A percentile compares a stretch with the other conserved stretches of the same genome.
phyloP scores from a whole-genome alignment of 2,329 filamentous ascomycete genomes.

The Stemphylium lycopersici region DNA sequence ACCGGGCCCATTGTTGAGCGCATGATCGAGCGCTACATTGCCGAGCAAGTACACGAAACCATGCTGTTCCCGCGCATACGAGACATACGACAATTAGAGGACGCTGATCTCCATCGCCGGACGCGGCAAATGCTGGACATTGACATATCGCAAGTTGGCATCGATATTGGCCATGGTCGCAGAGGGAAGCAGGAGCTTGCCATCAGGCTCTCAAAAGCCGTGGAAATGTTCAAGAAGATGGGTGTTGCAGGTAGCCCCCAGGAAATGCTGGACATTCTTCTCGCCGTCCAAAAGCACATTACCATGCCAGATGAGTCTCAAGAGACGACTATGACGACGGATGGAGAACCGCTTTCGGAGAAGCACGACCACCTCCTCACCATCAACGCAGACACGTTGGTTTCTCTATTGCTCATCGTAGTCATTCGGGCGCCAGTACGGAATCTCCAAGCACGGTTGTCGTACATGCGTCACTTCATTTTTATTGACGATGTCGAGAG shows the following conservation, averaged over 20 bases:
- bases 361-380: slow-evolving; percentile 64
- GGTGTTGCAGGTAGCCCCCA: slow-evolving; percentile 77
- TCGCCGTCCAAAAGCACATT: slow-evolving; percentile 82
- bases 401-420: slow-evolving; percentile 88
- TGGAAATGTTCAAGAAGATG: slow-evolving; percentile 90
- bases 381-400: slow-evolving; percentile 87
- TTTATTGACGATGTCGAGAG: slow-evolving; percentile 98
- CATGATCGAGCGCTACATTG: slow-evolving; percentile 91
- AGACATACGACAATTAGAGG: slow-evolving; percentile 77
- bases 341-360: slow-evolving; percentile 51
- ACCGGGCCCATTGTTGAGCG: slow-evolving; percentile 91
- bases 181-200: slow-evolving; percentile 82
- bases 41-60: slow-evolving; percentile 86
- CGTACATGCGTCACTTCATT: slow-evolving; percentile 97
- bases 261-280: slow-evolving; percentile 82
- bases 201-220: slow-evolving; percentile 74
- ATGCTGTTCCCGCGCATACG: slow-evolving; percentile 84
- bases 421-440: slow-evolving; percentile 89
- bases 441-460: slow-evolving; percentile 83
- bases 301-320: slow-evolving; percentile 62
- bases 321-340: slow-evolving; percentile 21
- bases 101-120: slow-evolving; percentile 85
- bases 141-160: slow-evolving; percentile 92
- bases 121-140: slow-evolving; percentile 93
- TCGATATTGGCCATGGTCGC: slow-evolving; percentile 79